Conservation (phyloP, 2,329 filamentous ascomycete genomes). For the Zasmidium citrigriseum region DNA sequence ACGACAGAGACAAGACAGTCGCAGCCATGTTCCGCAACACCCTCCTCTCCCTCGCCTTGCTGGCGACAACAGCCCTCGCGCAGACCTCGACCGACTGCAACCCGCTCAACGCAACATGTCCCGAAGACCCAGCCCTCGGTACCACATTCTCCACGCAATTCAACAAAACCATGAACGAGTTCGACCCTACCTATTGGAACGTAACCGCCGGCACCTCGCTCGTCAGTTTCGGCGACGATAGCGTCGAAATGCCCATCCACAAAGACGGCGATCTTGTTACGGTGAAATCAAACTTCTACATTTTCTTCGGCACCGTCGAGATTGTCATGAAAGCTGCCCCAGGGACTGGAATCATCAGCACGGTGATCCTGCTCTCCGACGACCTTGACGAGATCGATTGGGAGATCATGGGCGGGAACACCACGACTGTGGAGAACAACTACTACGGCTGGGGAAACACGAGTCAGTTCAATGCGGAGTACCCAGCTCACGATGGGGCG, state of each 20-base stretch:
- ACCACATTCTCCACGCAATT: constrained; percentile 63
- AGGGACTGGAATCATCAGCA: constrained; percentile 75
- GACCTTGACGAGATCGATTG: constrained; percentile 88
- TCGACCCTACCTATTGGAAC: constrained; percentile 37
- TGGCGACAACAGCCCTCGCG: constrained; percentile 47
- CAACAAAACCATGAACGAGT: constrained; percentile 58
- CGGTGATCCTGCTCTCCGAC: constrained; percentile 80
- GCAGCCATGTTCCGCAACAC: constrained; percentile 24
- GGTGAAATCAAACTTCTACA: constrained; percentile 76
- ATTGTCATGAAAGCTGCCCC: constrained; percentile 74
- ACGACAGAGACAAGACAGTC: neutral
- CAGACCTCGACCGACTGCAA: constrained; percentile 80
- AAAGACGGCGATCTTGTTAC: constrained; percentile 75
- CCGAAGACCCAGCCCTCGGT: constrained; percentile 70
- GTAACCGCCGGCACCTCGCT: constrained; percentile 65
- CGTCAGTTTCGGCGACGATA: constrained; percentile 57
- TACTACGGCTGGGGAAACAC: constrained; percentile 76
- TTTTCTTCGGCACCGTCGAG: constrained; percentile 82
- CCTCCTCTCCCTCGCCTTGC: constrained; percentile 25
- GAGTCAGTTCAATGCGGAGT: constrained; percentile 61
- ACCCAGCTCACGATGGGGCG: constrained; percentile 58
- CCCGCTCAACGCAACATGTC: constrained; percentile 70
- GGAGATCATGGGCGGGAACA: constrained; percentile 74
- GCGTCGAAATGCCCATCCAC: constrained; percentile 69
- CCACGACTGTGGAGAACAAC: constrained; percentile 66